phyloP scores from a whole-genome alignment of 768 basidiomycete species.

The Tricholoma terreum region DNA sequence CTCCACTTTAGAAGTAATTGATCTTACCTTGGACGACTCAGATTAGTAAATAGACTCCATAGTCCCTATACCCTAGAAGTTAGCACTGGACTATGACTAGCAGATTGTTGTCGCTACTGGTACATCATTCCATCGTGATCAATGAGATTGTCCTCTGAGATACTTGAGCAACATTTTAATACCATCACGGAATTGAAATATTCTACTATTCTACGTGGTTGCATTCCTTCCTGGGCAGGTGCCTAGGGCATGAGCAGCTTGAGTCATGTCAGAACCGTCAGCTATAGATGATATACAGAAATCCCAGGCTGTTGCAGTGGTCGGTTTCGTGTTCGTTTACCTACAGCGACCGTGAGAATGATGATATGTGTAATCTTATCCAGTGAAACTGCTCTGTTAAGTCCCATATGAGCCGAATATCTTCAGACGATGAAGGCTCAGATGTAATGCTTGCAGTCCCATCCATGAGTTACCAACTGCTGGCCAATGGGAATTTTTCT shows the following conservation, averaged over 20 bases:
- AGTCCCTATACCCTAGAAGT: not conserved
- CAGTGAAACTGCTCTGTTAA: not conserved
- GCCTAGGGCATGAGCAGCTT: too few relatives aligned
- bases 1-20: not conserved
- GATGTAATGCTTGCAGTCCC: not conserved
- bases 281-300: too few relatives aligned
- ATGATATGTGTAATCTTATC: too few relatives aligned
- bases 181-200: not conserved
- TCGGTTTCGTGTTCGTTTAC: not conserved
- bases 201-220: not conserved
- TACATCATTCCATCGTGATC: not conserved
- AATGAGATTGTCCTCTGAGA: too few relatives aligned
- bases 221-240: too few relatives aligned
- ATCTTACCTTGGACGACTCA: too few relatives aligned
- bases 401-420: not conserved
- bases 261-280: too few relatives aligned
- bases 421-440: not conserved
- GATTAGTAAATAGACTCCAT: not conserved
- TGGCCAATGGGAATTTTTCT: not conserved
- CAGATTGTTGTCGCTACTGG: not conserved
- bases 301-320: too few relatives aligned
- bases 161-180: too few relatives aligned
- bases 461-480: not conserved
- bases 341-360: not conserved
- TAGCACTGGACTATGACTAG: not conserved